Conservation (phyloP, 345 rosid genomes). For the Syzygium aqueum region DNA sequence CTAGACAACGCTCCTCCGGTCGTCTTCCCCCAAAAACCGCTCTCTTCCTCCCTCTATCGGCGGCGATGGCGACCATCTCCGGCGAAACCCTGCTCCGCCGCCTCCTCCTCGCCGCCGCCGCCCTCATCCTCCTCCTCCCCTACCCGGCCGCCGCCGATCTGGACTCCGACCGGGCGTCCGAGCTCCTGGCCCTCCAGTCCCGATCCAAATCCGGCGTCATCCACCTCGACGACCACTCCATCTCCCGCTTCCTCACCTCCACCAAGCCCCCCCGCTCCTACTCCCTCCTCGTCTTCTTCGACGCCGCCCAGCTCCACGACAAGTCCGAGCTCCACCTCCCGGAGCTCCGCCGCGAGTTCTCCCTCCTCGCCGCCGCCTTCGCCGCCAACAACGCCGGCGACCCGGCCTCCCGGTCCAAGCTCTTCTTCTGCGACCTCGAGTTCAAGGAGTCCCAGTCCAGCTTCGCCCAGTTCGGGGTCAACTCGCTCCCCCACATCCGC, state of each 20-base stretch:
- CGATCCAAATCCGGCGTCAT: conserved; percentile 54
- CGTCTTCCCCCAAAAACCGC: not conserved
- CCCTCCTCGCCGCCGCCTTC: conserved; percentile 62
- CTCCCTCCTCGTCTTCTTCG: conserved; percentile 78
- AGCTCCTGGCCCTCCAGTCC: conserved; percentile 62
- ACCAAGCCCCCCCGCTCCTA: conserved; percentile 62
- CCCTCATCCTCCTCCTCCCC: conserved; percentile 17
- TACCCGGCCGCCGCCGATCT: conserved; percentile 11
- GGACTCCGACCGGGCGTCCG: conserved; percentile 39
- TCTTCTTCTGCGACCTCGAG: conserved; percentile 82
- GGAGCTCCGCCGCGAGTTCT: conserved; percentile 60
- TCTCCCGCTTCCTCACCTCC: conserved; percentile 72
- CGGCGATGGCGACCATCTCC: not conserved
- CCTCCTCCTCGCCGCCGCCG: not conserved
- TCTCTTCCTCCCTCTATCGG: not conserved
- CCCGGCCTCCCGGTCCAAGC: conserved; percentile 26
- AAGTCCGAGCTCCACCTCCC: conserved; percentile 69
- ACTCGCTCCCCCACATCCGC: conserved; percentile 89
- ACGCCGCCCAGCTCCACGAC: conserved; percentile 57
- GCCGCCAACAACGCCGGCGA: conserved; percentile 52
- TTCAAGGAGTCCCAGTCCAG: conserved; percentile 60
- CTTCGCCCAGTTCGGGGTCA: conserved; percentile 68
- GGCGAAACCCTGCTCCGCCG: not conserved
- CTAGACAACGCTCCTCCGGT: rapidly evolving
- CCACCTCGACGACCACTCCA: conserved; percentile 66